These are phyloP conservation scores for Diospyros lotus DNA, from an alignment of 148 eudicot genomes.

Conservation along the genomic window DNA sequence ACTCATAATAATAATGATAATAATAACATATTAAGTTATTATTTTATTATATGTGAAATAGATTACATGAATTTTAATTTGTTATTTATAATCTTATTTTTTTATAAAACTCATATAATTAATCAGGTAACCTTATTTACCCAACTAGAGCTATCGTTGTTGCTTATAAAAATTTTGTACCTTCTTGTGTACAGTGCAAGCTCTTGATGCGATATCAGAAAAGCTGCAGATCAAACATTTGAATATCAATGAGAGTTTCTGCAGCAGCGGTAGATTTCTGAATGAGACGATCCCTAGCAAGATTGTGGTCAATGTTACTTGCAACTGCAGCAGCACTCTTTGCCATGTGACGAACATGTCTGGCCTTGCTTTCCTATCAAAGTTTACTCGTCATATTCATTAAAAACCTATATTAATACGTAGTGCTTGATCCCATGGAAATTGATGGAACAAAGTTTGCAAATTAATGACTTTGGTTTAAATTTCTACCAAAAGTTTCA, in stretches of 20 bases:
- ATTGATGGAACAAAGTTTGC: too few relatives aligned
- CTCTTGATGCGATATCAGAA: constrained; percentile 41
- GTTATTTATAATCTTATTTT: neutral
- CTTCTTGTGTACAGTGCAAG: constrained; percentile 38
- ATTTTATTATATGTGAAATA: neutral
- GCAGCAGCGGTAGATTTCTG: constrained; percentile 29
- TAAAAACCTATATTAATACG: too few relatives aligned
- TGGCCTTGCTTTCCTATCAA: constrained; percentile 5
- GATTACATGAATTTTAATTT: neutral
- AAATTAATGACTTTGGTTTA: too few relatives aligned
- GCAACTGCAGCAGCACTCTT: constrained; percentile 48
- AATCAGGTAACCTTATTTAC: too few relatives aligned
- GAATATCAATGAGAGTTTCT: constrained; percentile 42
- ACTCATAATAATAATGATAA: too few relatives aligned
- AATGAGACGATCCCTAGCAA: neutral
- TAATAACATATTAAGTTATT: too few relatives aligned
- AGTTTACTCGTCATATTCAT: too few relatives aligned
- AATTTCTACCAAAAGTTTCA: too few relatives aligned
- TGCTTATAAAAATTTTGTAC: constrained; percentile 1
- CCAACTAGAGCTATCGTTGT: neutral
- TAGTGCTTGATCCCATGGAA: too few relatives aligned
- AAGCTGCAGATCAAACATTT: constrained; percentile 42
- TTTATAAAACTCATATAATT: neutral
- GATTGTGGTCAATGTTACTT: constrained; percentile 44
- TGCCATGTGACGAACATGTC: constrained; percentile 82